phyloP scores from a whole-genome alignment of 2,329 filamentous ascomycete genomes.

The Aspergillus fumigatus region DNA sequence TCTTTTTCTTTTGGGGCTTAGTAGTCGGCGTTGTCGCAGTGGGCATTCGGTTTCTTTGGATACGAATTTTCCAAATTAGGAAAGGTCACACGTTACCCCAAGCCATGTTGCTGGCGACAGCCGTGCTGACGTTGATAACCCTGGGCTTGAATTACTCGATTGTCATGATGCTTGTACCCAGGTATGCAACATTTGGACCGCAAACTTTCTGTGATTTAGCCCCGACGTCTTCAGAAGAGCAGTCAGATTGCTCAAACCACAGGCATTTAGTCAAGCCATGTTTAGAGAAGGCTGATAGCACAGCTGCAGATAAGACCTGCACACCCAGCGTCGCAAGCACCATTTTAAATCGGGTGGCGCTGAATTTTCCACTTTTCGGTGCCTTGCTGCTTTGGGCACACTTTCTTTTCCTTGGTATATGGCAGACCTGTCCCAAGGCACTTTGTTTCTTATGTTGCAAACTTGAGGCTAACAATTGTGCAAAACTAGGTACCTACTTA shows the following conservation, averaged over 20 bases:
- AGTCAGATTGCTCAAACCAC: constrained; percentile 67
- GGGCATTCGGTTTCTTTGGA: constrained; percentile 94
- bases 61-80: constrained; percentile 85
- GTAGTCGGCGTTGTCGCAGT: constrained; percentile 80
- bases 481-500: constrained; percentile 59
- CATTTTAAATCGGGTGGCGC: constrained; percentile 84
- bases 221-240: constrained; percentile 56
- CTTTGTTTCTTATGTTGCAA: background rate
- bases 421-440: background rate
- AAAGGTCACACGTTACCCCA: constrained; percentile 87
- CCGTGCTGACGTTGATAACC: constrained; percentile 83
- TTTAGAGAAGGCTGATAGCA: constrained; percentile 68
- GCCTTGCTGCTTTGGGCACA: constrained; percentile 94
- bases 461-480: background rate
- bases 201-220: constrained; percentile 87
- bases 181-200: constrained; percentile 90
- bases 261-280: constrained; percentile 73
- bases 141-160: constrained; percentile 90
- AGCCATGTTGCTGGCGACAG: constrained; percentile 83
- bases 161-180: constrained; percentile 89
- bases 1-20: constrained; percentile 85
- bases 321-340: constrained; percentile 88
- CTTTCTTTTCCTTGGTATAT: constrained; percentile 72
- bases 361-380: constrained; percentile 95
- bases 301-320: constrained; percentile 74